Evolutionary conservation across 345 rosid species (phyloP).

Genomic region (Citrus glauca): DNA sequence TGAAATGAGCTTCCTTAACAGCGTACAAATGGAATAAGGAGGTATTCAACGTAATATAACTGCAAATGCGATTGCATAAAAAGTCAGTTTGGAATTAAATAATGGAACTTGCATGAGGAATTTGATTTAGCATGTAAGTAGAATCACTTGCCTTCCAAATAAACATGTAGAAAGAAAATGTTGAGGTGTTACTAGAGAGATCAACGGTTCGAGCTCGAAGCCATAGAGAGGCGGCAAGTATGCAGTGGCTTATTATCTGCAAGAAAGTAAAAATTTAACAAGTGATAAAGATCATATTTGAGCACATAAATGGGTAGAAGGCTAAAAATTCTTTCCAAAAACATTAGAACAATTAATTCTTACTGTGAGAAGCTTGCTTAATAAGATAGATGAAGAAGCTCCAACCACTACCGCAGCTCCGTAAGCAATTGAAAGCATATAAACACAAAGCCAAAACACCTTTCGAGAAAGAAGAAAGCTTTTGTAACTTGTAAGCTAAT

Average conservation of each 20-base stretch:
- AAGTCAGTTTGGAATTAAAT: background rate
- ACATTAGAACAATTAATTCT: background rate
- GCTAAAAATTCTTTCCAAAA: background rate
- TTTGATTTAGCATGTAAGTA: background rate
- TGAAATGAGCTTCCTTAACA: background rate
- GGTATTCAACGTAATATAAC: conserved; percentile 32
- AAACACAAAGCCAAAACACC: conserved; percentile 31
- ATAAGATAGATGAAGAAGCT: conserved; percentile 17
- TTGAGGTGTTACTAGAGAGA: conserved; percentile 15
- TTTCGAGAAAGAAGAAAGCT: background rate
- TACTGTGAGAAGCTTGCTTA: conserved; percentile 23
- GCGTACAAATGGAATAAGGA: conserved; percentile 30
- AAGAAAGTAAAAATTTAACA: background rate
- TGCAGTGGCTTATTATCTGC: conserved; percentile 26
- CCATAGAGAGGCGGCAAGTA: conserved; percentile 22
- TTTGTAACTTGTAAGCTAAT: background rate
- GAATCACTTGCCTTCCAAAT: conserved; percentile 24
- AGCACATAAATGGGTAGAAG: background rate
- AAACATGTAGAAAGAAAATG: conserved; percentile 31
- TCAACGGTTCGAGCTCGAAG: conserved; percentile 23
- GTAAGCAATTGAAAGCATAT: conserved; percentile 27
- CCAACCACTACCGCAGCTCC: conserved; percentile 27
- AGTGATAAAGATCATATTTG: no score
- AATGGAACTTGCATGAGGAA: background rate
- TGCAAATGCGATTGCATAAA: conserved; percentile 2